Evolutionary conservation across 257 asterid genomes (phyloP).

Genomic region (Nicotiana tabacum): DNA sequence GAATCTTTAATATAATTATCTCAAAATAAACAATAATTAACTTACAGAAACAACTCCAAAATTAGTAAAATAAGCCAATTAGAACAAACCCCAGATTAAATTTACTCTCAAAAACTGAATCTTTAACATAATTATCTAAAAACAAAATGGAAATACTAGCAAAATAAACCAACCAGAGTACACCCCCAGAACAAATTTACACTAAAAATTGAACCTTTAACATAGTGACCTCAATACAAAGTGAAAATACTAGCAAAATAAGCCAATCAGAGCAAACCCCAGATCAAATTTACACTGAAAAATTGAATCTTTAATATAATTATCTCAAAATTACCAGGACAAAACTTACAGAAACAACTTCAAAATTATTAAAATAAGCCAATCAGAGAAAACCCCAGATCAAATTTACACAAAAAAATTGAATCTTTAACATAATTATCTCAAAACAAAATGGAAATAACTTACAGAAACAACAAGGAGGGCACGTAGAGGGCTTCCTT

Average conservation of each 20-base stretch:
- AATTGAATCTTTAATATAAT: not conserved
- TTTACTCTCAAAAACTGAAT: not conserved
- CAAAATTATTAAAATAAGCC: not conserved
- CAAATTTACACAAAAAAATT: not conserved
- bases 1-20: not conserved
- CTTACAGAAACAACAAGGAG: slow-evolving; percentile 71
- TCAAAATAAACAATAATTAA: not conserved
- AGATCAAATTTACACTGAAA: not conserved
- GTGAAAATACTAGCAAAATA: not conserved
- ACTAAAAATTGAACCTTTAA: not conserved
- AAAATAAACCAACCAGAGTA: not conserved
- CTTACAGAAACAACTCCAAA: slow-evolving; percentile 48
- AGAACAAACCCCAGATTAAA: not conserved
- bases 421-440: not conserved
- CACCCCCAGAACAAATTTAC: not conserved
- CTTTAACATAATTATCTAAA: not conserved
- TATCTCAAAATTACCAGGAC: not conserved
- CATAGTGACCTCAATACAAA: not conserved
- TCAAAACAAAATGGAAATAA: not conserved
- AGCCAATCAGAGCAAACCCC: not conserved
- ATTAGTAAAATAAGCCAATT: not conserved
- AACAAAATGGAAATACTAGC: not conserved
- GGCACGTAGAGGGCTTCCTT: slow-evolving; percentile 64
- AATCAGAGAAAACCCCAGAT: not conserved
- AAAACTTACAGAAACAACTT: slow-evolving; percentile 53